Evolutionary conservation across 2,329 filamentous ascomycete genomes (phyloP).

Genomic region (Fusarium staphyleae): DNA sequence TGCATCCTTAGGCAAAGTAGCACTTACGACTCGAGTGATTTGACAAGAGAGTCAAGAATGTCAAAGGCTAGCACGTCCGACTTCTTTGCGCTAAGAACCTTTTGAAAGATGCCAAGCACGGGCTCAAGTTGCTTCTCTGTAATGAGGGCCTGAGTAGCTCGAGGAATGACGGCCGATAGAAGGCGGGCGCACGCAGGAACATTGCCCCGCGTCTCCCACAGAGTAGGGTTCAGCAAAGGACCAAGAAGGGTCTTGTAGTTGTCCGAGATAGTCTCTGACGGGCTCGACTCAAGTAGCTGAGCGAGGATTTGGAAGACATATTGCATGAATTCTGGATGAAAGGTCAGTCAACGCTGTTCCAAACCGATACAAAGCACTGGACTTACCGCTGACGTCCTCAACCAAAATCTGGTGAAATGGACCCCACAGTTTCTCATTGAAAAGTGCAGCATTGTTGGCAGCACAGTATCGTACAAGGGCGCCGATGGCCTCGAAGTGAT

Average conservation of each 20-base stretch:
- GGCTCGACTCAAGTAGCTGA: slow-evolving; percentile 86
- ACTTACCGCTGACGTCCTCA: slow-evolving; percentile 78
- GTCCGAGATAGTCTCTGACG: slow-evolving; percentile 76
- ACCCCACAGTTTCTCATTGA: slow-evolving; percentile 82
- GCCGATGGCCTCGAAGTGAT: slow-evolving; percentile 93
- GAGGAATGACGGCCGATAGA: slow-evolving; percentile 82
- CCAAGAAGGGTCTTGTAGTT: slow-evolving; percentile 82
- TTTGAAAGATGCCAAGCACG: slow-evolving; percentile 95
- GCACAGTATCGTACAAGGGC: slow-evolving; percentile 79
- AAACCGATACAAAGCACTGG: background rate
- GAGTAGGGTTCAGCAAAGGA: slow-evolving; percentile 78
- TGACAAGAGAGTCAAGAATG: slow-evolving; percentile 81
- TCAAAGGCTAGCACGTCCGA: slow-evolving; percentile 91
- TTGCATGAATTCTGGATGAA: slow-evolving; percentile 79
- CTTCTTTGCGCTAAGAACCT: slow-evolving; percentile 79
- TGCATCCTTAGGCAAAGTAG: background rate
- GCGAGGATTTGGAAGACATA: slow-evolving; percentile 97
- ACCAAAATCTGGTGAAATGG: slow-evolving; percentile 83
- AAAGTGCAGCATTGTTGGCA: slow-evolving; percentile 69
- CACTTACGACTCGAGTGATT: slow-evolving; percentile 74
- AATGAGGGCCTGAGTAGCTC: slow-evolving; percentile 75
- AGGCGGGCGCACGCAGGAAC: slow-evolving; percentile 89
- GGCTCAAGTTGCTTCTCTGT: slow-evolving; percentile 83
- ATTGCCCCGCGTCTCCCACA: slow-evolving; percentile 94
- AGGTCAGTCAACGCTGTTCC: slow-evolving; percentile 41